Evolutionary conservation across 2,329 filamentous ascomycete species (phyloP).

Genomic region (Nigrospora osmanthi): DNA sequence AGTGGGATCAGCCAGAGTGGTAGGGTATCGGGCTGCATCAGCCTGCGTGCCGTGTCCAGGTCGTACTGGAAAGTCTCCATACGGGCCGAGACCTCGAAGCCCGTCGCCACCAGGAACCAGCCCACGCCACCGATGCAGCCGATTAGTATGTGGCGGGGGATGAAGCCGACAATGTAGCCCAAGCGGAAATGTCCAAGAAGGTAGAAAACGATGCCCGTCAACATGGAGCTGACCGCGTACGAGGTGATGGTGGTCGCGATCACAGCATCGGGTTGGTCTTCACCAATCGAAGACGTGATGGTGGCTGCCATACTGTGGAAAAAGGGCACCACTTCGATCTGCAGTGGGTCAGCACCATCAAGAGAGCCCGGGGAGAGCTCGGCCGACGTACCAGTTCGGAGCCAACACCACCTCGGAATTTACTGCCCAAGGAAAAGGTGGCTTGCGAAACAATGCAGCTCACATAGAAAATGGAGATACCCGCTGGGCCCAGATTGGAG

Average conservation of each 20-base stretch:
- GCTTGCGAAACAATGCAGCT: conserved; percentile 93
- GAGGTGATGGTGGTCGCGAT: conserved; percentile 91
- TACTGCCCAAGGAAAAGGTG: conserved; percentile 78
- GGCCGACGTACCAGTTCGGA: conserved; percentile 69
- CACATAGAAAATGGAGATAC: conserved; percentile 97
- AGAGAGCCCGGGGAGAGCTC: neutral
- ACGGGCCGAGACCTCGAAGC: conserved; percentile 86
- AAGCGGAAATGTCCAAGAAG: conserved; percentile 80
- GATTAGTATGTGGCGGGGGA: conserved; percentile 90
- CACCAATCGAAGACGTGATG: conserved; percentile 71
- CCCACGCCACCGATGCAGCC: conserved; percentile 97
- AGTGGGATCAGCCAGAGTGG: conserved; percentile 80
- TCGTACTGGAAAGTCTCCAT: conserved; percentile 81
- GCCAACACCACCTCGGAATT: conserved; percentile 84
- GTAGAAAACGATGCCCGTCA: conserved; percentile 90
- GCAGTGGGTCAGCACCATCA: conserved; percentile 8
- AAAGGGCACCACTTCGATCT: conserved; percentile 97
- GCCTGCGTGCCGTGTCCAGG: conserved; percentile 63
- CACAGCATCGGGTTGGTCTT: conserved; percentile 74
- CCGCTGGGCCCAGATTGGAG: conserved; percentile 76
- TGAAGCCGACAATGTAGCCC: conserved; percentile 92
- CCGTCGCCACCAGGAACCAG: conserved; percentile 87
- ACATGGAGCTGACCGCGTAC: conserved; percentile 81
- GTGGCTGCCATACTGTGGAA: conserved; percentile 97
- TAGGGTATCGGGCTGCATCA: conserved; percentile 67